Percentiles rank a stretch among this genome's conserved stretches.
These are phyloP conservation scores for Gypsophila paniculata DNA, from an alignment of 179 eudicot genomes.

Conservation along the genomic window DNA sequence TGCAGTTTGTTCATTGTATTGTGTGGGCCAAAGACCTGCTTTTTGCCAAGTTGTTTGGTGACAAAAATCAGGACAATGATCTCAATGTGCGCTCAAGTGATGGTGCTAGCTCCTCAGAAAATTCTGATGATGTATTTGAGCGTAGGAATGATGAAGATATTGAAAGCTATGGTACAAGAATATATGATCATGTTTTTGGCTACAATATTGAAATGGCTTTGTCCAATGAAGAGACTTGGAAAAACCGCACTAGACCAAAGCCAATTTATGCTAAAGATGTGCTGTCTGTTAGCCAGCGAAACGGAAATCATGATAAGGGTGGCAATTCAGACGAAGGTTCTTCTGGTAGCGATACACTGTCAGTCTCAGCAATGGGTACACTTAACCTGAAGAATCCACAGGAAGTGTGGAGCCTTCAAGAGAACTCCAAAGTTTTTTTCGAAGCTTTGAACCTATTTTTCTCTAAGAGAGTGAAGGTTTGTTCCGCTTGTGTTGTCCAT, in stretches of 20 bases:
- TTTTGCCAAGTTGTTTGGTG: slow-evolving; percentile 86
- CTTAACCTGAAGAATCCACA: slow-evolving; percentile 89
- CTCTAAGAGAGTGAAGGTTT: slow-evolving; percentile 63
- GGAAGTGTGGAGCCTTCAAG: slow-evolving; percentile 82
- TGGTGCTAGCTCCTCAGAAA: slow-evolving; percentile 69
- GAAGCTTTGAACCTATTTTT: slow-evolving; percentile 72
- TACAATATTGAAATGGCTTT: slow-evolving; percentile 81
- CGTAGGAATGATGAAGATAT: slow-evolving; percentile 60
- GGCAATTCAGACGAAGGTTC: slow-evolving; percentile 34
- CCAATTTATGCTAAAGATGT: slow-evolving; percentile 69
- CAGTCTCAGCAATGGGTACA: slow-evolving; percentile 78
- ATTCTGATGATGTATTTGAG: slow-evolving; percentile 68
- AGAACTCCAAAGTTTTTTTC: slow-evolving; percentile 65
- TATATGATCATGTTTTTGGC: slow-evolving; percentile 94
- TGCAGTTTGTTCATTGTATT: slow-evolving; percentile 97
- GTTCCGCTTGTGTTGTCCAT: not conserved
- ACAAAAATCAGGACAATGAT: slow-evolving; percentile 88
- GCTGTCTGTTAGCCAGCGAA: slow-evolving; percentile 36
- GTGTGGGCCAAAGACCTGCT: slow-evolving; percentile 98
- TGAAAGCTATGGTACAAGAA: slow-evolving; percentile 66
- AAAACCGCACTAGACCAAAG: slow-evolving; percentile 71
- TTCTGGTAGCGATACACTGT: slow-evolving; percentile 8
- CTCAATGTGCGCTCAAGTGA: slow-evolving; percentile 83
- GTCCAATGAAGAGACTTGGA: slow-evolving; percentile 97
- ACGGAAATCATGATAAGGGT: slow-evolving; percentile 45